Percentiles rank a stretch among this genome's conserved stretches.
Evolutionary conservation across 768 basidiomycete species (phyloP).

Genomic region (Coprinopsis sp.): DNA sequence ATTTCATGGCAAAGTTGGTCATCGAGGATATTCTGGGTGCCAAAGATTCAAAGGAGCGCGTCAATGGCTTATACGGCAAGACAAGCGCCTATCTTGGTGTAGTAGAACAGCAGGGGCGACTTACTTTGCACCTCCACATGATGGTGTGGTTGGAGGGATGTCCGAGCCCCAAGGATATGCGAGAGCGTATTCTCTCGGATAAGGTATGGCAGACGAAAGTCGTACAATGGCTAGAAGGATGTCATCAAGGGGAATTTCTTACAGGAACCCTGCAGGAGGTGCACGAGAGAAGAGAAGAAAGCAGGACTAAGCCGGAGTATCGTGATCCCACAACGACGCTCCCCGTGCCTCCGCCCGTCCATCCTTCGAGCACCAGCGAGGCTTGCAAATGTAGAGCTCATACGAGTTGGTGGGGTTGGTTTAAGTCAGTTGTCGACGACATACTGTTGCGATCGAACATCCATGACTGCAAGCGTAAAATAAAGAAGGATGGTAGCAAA

Average conservation of each 20-base stretch:
- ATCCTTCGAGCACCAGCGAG: background rate
- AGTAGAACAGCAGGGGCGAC: conserved; percentile 32
- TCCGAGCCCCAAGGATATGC: conserved; percentile 29
- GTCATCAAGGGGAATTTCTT: conserved; percentile 28
- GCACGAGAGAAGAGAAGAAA: background rate
- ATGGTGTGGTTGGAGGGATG: conserved; percentile 29
- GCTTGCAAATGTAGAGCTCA: background rate
- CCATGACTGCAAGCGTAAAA: conserved; percentile 20
- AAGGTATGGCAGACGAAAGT: conserved; percentile 20
- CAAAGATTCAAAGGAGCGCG: background rate
- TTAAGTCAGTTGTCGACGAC: conserved; percentile 21
- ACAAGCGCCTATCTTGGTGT: conserved; percentile 27
- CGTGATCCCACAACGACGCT: conserved; percentile 20
- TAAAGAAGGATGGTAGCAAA: conserved; percentile 13
- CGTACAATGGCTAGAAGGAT: conserved; percentile 26
- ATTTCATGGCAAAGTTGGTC: conserved; percentile 25
- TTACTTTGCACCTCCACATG: conserved; percentile 35
- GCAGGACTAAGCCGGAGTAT: conserved; percentile 2
- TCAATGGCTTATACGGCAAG: conserved; percentile 24
- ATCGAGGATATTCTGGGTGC: conserved; percentile 21
- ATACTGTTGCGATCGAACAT: conserved; percentile 24
- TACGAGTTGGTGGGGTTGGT: conserved; percentile 19
- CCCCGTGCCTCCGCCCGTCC: conserved; percentile 18
- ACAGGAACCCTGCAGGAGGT: conserved; percentile 18
- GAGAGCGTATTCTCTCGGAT: conserved; percentile 19